Evolutionary conservation across 768 basidiomycete genomes (phyloP), one percentile per base, ranked within the genome.

Genomic region (Tylopilus balloui): DNA sequence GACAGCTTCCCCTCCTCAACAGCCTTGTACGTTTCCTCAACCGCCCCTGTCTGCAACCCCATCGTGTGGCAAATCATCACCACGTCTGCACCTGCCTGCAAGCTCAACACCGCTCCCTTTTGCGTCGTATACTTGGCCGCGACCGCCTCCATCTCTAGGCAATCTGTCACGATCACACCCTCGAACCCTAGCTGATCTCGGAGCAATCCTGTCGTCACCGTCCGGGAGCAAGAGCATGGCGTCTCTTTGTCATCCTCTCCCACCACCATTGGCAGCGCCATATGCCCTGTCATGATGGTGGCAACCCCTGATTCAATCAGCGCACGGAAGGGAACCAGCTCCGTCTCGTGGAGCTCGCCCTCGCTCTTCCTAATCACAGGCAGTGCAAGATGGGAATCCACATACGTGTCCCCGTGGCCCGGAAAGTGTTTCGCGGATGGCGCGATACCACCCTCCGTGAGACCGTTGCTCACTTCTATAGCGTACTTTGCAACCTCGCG

Each of bases 81-180:
- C n/a, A 88, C 66, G 48, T 88, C 86, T 14, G 80, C 81, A 4
- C 85, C 85, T 0, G 86, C 84, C 41, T 70, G 68, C 36, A 87
- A 59, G 5, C 79, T 77, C 50, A 72, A 61, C 15, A 85, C 74
- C 0, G 83, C 80, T 6, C 82, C 84, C 42, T 42, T 66, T 12
- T 42, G 42, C 14, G 61, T 27, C 38, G 55, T 56, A 11, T 73
- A 69, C 15, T 69, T 68, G 24, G 74, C 71, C 1, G 79, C 74
- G 14, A 87, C 77, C 11, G 86, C 84, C 41, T 81, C 81, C 86
- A 88, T 87, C 67, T 87, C 85, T 20, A 88, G 66, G 58, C 86
- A 87, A 59, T 87, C 86, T 1, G 86, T 86, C 24, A 86, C 84
- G 19, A 85, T 64, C 31, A 87, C 75, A 0, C 84, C 84, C 4